Evolutionary conservation across 2,329 filamentous ascomycete genomes (phyloP).

Genomic region (Nothophoma quercina): DNA sequence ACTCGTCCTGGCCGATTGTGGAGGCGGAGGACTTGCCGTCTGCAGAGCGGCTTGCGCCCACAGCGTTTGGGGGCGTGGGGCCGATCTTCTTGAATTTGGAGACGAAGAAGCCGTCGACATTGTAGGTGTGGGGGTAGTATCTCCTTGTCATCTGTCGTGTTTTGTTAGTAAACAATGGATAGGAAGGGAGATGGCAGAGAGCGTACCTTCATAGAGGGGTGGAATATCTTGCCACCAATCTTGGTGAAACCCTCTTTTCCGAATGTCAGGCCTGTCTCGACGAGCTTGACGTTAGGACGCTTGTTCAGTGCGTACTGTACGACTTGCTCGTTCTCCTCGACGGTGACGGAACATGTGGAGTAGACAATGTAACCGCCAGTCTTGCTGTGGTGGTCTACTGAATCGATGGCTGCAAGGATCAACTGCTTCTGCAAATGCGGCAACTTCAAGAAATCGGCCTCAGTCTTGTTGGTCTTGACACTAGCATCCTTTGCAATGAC

Average conservation of each 20-base stretch:
- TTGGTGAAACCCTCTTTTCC: conserved; percentile 91
- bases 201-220: conserved; percentile 81
- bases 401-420: conserved; percentile 91
- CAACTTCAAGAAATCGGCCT: conserved; percentile 90
- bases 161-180: no score
- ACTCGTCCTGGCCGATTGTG: conserved; percentile 53
- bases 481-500: conserved; percentile 97
- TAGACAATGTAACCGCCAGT: conserved; percentile 96
- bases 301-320: conserved; percentile 92
- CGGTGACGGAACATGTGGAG: conserved; percentile 92
- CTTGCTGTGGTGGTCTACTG: conserved; percentile 87
- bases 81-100: conserved; percentile 95
- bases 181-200: background rate
- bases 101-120: conserved; percentile 96
- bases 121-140: conserved; percentile 50
- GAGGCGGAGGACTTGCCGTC: conserved; percentile 49
- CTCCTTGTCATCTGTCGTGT: conserved; percentile 43
- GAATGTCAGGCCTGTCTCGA: conserved; percentile 88
- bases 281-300: conserved; percentile 90
- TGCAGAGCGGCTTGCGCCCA: conserved; percentile 42
- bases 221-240: conserved; percentile 91
- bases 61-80: conserved; percentile 71
- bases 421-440: conserved; percentile 96
- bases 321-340: conserved; percentile 93
- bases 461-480: conserved; percentile 98